A percentile compares a stretch with the other conserved stretches of the same genome.
phyloP scores from a whole-genome alignment of 202 grass and related monocot genomes.

The Panicum virgatum region DNA sequence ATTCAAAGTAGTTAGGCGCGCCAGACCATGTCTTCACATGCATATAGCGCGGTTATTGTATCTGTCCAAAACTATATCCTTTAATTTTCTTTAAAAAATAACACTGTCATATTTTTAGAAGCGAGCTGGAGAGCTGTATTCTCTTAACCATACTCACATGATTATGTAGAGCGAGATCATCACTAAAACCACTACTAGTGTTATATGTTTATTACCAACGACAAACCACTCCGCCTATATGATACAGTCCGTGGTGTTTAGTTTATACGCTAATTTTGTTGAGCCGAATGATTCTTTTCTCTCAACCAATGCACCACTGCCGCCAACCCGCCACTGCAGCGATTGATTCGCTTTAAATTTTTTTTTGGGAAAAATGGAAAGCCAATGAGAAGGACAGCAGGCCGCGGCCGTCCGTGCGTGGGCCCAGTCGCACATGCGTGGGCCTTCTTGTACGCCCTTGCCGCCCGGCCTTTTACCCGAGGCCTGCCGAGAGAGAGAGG shows the following conservation, averaged over 20 bases:
- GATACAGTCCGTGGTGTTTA: neutral
- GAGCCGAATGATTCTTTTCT: neutral
- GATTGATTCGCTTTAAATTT: too few species aligned
- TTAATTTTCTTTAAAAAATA: too few species aligned
- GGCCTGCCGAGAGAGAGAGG: too few species aligned
- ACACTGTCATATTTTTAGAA: neutral
- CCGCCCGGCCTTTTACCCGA: too few species aligned
- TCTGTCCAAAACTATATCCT: neutral
- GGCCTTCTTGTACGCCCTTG: neutral
- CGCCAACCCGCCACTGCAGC: too few species aligned
- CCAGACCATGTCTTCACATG: slow-evolving; percentile 16
- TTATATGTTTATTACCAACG: too few species aligned
- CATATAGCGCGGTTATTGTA: neutral
- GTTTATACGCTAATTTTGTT: neutral
- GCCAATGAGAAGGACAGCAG: neutral
- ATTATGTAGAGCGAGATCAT: too few species aligned
- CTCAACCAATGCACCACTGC: neutral
- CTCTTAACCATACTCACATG: slow-evolving; percentile 12
- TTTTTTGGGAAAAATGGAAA: too few species aligned
- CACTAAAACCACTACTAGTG: neutral
- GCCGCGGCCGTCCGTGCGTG: neutral
- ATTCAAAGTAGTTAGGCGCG: slow-evolving; percentile 39
- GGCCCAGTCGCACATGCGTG: neutral
- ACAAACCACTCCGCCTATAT: neutral
- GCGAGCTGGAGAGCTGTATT: too few species aligned